Conservation (phyloP, 306 rosid species). For the Cucurbita argyrosperma region DNA sequence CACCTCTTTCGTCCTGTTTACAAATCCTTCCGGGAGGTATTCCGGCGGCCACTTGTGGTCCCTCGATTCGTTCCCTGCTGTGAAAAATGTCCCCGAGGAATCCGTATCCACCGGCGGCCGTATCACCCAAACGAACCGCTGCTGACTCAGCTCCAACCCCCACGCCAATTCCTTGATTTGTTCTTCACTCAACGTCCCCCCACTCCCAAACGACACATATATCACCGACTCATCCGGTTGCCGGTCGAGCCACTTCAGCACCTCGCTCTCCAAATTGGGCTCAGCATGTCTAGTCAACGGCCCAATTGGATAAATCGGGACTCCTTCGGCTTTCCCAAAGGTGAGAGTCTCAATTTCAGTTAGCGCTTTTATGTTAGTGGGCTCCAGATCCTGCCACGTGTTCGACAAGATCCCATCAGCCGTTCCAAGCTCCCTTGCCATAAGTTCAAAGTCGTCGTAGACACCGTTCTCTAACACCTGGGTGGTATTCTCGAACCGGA, state of each 20-base stretch:
- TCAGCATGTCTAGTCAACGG: conserved; percentile 21
- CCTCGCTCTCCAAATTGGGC: background rate
- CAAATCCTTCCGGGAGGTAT: conserved; percentile 40
- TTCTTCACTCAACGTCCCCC: conserved; percentile 34
- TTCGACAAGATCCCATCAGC: background rate
- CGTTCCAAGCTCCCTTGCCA: background rate
- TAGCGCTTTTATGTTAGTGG: background rate
- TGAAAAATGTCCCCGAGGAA: conserved; percentile 13
- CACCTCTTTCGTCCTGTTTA: conserved; percentile 8
- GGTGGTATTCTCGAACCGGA: background rate
- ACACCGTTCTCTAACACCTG: background rate
- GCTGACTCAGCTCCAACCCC: conserved; percentile 49
- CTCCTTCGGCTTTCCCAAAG: background rate
- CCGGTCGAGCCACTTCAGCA: conserved; percentile 28
- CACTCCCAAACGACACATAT: conserved; percentile 54
- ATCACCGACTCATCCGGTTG: conserved; percentile 37
- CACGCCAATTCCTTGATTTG: conserved; percentile 42
- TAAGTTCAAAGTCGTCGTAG: background rate
- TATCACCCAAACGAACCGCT: conserved; percentile 55
- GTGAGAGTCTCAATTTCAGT: background rate
- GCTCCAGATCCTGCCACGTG: conserved; percentile 11
- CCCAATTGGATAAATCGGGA: conserved; percentile 33
- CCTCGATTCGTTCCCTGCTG: background rate
- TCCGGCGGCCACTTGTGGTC: background rate
- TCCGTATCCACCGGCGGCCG: conserved; percentile 18